Conservation (phyloP, 1,284 basidiomycete genomes). For the Boletus albobrunnescens region DNA sequence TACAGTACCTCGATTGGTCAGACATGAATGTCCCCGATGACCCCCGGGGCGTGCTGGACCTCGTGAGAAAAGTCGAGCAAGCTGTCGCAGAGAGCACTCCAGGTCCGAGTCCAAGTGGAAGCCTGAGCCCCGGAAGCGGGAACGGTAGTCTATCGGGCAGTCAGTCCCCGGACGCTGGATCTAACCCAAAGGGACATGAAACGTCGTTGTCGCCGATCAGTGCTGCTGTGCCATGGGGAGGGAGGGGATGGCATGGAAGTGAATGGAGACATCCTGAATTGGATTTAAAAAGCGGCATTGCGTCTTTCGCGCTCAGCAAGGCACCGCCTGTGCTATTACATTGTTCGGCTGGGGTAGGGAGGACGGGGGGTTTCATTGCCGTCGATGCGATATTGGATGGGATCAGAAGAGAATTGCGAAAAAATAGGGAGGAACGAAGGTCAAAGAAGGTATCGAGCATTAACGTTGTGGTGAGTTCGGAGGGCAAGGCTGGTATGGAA, state of each 20-base stretch:
- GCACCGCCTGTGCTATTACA: constrained; percentile 62
- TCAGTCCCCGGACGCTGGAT: constrained; percentile 16
- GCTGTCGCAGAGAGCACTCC: constrained; percentile 42
- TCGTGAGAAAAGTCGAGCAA: constrained; percentile 64
- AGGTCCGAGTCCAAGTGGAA: constrained; percentile 36
- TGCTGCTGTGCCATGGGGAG: constrained; percentile 9
- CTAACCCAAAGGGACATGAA: constrained; percentile 7
- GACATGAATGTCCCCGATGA: constrained; percentile 91
- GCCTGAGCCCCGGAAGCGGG: constrained; percentile 20
- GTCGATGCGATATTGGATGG: constrained; percentile 84
- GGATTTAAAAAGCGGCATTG: constrained; percentile 50
- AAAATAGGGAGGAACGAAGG: constrained; percentile 19
- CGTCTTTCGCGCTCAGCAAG: constrained; percentile 44
- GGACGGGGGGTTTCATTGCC: constrained; percentile 89
- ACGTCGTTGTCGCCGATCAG: constrained; percentile 13
- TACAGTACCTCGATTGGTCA: constrained; percentile 91
- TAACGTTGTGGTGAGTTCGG: not conserved
- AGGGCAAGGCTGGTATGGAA: not conserved
- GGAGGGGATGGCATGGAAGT: constrained; percentile 20
- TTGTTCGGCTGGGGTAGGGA: constrained; percentile 88
- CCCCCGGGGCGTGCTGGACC: constrained; percentile 65
- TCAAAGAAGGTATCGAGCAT: constrained; percentile 2
- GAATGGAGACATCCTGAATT: constrained; percentile 34
- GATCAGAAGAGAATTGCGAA: constrained; percentile 60
- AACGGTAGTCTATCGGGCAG: constrained; percentile 14